Conservation (phyloP, 441 rosid species). For the Sinapis alba region DNA sequence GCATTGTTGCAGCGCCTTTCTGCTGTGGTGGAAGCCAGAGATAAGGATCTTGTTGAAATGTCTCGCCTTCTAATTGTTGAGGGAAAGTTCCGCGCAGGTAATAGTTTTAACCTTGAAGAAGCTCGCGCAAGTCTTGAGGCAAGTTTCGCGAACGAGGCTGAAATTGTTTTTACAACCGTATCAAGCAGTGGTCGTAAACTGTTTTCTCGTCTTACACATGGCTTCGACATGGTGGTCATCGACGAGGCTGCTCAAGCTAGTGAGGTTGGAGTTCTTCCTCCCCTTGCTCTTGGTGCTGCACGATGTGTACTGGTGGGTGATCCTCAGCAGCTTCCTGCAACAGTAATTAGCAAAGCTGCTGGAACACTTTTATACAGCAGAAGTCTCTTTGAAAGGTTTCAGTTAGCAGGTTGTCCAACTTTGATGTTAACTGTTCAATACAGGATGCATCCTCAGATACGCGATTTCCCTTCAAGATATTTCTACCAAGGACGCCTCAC, state of each 20-base stretch:
- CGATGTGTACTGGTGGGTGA: constrained; percentile 99
- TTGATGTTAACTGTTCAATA: constrained; percentile 94
- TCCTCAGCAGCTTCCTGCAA: constrained; percentile 99
- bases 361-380: constrained; percentile 94
- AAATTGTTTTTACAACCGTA: constrained; percentile 98
- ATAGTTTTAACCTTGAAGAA: constrained; percentile 89
- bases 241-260: constrained; percentile 99
- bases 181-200: constrained; percentile 98
- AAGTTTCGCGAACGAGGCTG: constrained; percentile 99
- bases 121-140: constrained; percentile 98
- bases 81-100: constrained; percentile 74
- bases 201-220: constrained; percentile 99
- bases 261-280: constrained; percentile 97
- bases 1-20: constrained; percentile 86
- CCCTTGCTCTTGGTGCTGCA: constrained; percentile 97
- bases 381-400: constrained; percentile 99
- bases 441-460: constrained; percentile 97
- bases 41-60: constrained; percentile 95
- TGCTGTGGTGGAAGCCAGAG: constrained; percentile 93
- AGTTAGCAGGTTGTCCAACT: constrained; percentile 97
- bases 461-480: constrained; percentile 94
- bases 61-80: constrained; percentile 93
- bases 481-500: constrained; percentile 98
- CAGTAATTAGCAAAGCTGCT: constrained; percentile 98
- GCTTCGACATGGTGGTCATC: constrained; percentile 99